Evolutionary conservation across 2,329 filamentous ascomycete species (phyloP), one percentile per base, ranked within the genome.

Genomic region (Claviceps fusiformis): DNA sequence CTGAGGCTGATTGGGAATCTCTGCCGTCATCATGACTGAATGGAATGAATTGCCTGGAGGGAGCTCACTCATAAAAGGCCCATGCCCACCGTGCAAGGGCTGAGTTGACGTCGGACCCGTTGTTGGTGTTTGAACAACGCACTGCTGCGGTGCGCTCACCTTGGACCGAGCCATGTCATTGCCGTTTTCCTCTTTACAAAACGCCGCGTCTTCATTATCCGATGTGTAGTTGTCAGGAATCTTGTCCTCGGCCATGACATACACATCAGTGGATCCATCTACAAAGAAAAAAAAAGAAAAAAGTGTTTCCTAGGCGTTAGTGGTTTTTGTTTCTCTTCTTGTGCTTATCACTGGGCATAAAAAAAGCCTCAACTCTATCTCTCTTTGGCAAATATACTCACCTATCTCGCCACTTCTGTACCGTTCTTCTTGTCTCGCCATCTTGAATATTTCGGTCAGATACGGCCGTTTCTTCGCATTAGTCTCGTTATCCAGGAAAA

Each of bases 391-490:
- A 41, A 24, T 13, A 4, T 17, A 61, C 73, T 59, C 65, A 83
- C 81, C 80, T 52, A 83, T 78, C 61, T 82, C 78, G 31, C 74
- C 75, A 47, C 76, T 74, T 59, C 70, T 76, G 61, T 68, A 83
- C 5, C 76, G 70, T 62, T 83, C 80, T 59, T 85, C 78, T 35
- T 71, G 66, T 55, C 68, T 73, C 0, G 81, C 81, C 35, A 85
- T 74, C 57, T 76, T 78, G 69, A 85, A 85, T 9, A 85, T 77
- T 61, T 85, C 81, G 54, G 74, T 77, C 9, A 85, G 62, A 50
- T 74, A 81, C 0, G 73, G 71, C 55, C 72, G 75, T 70, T 84
- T 85, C 58, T 71, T 71, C 2, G 67, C 66, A 56, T 85, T 84
- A 46, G 71, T 72, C 2, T 79, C 75, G 54, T 75, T 77, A 58